A percentile compares a stretch with the other conserved stretches of the same genome.
These are phyloP conservation scores for Hericium coralloides DNA, from an alignment of 768 basidiomycete genomes.

Conservation along the genomic window DNA sequence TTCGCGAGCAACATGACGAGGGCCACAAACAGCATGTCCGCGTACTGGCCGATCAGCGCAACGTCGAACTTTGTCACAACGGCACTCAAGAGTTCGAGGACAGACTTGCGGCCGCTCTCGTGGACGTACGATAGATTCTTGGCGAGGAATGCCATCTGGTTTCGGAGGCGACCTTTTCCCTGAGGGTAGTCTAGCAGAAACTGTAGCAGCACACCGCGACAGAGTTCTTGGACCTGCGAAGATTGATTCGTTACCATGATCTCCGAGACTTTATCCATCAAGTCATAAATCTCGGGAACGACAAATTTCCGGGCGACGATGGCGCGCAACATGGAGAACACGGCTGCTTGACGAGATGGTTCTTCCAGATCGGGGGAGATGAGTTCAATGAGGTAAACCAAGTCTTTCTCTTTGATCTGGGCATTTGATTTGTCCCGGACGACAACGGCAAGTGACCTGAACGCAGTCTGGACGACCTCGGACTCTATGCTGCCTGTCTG, in stretches of 20 bases:
- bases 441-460: constrained; percentile 78
- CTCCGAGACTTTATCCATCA: constrained; percentile 89
- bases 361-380: constrained; percentile 89
- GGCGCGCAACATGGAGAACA: constrained; percentile 83
- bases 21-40: constrained; percentile 84
- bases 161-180: constrained; percentile 81
- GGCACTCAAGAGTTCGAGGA: constrained; percentile 86
- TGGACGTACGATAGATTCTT: constrained; percentile 87
- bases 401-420: constrained; percentile 82
- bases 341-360: constrained; percentile 70
- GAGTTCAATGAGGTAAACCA: constrained; percentile 79
- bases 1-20: constrained; percentile 92
- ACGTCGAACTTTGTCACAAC: constrained; percentile 78
- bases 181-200: constrained; percentile 98
- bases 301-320: constrained; percentile 89
- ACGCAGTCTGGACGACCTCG: constrained; percentile 79
- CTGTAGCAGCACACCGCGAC: constrained; percentile 80
- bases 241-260: constrained; percentile 94
- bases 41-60: constrained; percentile 64
- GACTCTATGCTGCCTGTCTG: constrained; percentile 82
- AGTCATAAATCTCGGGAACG: constrained; percentile 92
- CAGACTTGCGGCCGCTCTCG: constrained; percentile 87
- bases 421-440: constrained; percentile 83
- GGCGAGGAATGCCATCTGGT: constrained; percentile 85
- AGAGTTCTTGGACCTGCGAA: constrained; percentile 82